These are phyloP conservation scores for Pulveroboletus sp. DNA, from an alignment of 768 basidiomycete species.

Conservation along the genomic window DNA sequence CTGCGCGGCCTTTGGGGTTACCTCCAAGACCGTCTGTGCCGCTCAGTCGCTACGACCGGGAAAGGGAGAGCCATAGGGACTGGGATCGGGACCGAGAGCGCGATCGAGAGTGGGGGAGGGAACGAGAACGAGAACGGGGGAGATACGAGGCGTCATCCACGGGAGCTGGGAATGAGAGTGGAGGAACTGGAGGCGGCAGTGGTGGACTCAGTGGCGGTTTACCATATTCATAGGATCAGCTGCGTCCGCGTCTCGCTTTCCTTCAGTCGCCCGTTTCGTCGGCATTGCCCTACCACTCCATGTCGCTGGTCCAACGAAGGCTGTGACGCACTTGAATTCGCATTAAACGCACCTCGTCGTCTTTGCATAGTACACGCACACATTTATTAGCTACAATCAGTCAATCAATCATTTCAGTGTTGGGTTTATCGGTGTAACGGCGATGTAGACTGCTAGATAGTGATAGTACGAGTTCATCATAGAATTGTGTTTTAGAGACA, in stretches of 20 bases:
- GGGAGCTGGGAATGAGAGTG: conserved; percentile 4
- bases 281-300: background rate
- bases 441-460: conserved; percentile 10
- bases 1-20: conserved; percentile 15
- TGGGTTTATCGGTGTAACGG: conserved; percentile 10
- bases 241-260: background rate
- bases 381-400: conserved; percentile 19
- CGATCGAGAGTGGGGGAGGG: conserved; percentile 12
- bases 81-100: conserved; percentile 3
- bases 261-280: background rate
- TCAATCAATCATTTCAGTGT: conserved; percentile 9
- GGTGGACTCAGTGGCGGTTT: conserved; percentile 20
- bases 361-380: conserved; percentile 16
- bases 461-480: background rate
- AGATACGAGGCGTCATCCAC: conserved; percentile 9
- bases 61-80: conserved; percentile 10
- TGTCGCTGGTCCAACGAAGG: background rate
- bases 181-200: conserved; percentile 2
- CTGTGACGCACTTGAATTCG: background rate
- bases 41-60: conserved; percentile 18
- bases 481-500: background rate
- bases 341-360: conserved; percentile 6
- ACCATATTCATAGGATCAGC: conserved; percentile 27
- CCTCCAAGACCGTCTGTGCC: conserved; percentile 18
- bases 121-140: conserved; percentile 19